Evolutionary conservation across 2,329 filamentous ascomycete genomes (phyloP).

Genomic region (Scortechinia acanthostroma): DNA sequence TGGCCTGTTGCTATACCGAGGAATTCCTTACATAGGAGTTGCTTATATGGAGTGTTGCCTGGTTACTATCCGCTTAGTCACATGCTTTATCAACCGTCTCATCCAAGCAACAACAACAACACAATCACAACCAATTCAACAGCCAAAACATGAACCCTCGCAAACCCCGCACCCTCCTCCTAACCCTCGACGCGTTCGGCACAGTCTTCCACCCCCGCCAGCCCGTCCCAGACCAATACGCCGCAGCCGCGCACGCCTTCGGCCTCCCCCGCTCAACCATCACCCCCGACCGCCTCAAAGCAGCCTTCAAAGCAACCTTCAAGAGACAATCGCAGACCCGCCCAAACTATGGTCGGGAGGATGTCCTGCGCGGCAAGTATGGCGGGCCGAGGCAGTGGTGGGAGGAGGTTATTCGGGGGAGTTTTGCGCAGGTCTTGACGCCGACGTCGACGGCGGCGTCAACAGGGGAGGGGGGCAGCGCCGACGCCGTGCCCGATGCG

Average conservation of each 20-base stretch:
- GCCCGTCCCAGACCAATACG: slow-evolving; percentile 27
- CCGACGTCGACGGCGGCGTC: neutral
- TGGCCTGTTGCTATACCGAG: no score
- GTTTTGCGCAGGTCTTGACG: slow-evolving; percentile 18
- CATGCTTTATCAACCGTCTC: no score
- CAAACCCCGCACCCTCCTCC: slow-evolving; percentile 17
- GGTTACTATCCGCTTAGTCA: no score
- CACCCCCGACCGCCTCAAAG: slow-evolving; percentile 17
- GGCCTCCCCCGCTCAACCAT: slow-evolving; percentile 16
- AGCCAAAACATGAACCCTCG: no score
- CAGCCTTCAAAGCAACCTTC: neutral
- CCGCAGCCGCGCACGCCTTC: slow-evolving; percentile 21
- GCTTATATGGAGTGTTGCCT: no score
- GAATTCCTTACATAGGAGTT: no score
- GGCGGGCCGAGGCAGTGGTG: slow-evolving; percentile 31
- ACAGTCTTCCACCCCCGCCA: slow-evolving; percentile 30
- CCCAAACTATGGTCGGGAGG: slow-evolving; percentile 32
- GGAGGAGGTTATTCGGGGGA: slow-evolving; percentile 26
- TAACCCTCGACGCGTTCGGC: slow-evolving; percentile 33
- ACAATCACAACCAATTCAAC: no score
- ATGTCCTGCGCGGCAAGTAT: slow-evolving; percentile 16
- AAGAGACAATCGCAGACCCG: slow-evolving; percentile 7
- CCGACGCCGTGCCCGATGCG: slow-evolving; percentile 15
- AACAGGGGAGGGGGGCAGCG: no score
- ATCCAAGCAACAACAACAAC: no score